phyloP scores from a whole-genome alignment of 1,139 yeast species.

The Trichomonascaceae sp. region DNA sequence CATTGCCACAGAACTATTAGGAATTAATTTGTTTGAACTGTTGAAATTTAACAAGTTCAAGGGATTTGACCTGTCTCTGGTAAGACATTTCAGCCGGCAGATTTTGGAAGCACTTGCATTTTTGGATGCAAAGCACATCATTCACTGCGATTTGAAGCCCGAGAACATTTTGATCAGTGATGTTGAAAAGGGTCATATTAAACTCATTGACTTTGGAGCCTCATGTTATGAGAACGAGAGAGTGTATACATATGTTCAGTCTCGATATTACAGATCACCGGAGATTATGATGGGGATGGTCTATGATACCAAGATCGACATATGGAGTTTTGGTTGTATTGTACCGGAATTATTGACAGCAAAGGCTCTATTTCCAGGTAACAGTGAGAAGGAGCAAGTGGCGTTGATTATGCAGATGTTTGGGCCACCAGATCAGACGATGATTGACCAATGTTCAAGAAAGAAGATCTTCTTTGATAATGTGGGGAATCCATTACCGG shows the following conservation, averaged over 20 bases:
- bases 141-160: slow-evolving; percentile 91
- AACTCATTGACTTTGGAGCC: slow-evolving; percentile 93
- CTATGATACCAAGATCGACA: slow-evolving; percentile 63
- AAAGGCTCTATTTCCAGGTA: slow-evolving; percentile 62
- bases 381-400: slow-evolving; percentile 60
- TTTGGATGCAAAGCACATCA: slow-evolving; percentile 51
- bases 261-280: slow-evolving; percentile 91
- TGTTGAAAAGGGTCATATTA: slow-evolving; percentile 78
- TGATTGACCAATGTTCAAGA: slow-evolving; percentile 36
- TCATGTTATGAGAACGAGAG: slow-evolving; percentile 91
- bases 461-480: slow-evolving; percentile 38
- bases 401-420: slow-evolving; percentile 52
- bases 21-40: slow-evolving; percentile 62
- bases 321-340: slow-evolving; percentile 76
- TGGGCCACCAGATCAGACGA: slow-evolving; percentile 51
- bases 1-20: slow-evolving; percentile 66
- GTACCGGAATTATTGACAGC: slow-evolving; percentile 63
- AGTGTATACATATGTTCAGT: slow-evolving; percentile 88
- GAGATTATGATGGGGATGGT: slow-evolving; percentile 78
- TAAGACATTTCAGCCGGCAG: slow-evolving; percentile 48
- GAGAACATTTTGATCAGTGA: slow-evolving; percentile 81
- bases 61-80: slow-evolving; percentile 53
- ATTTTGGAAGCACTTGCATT: slow-evolving; percentile 54
- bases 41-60: slow-evolving; percentile 54
- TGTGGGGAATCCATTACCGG: slow-evolving; percentile 37